Conservation (phyloP, 2,329 filamentous ascomycete species). For the Phialocephala subalpina region DNA sequence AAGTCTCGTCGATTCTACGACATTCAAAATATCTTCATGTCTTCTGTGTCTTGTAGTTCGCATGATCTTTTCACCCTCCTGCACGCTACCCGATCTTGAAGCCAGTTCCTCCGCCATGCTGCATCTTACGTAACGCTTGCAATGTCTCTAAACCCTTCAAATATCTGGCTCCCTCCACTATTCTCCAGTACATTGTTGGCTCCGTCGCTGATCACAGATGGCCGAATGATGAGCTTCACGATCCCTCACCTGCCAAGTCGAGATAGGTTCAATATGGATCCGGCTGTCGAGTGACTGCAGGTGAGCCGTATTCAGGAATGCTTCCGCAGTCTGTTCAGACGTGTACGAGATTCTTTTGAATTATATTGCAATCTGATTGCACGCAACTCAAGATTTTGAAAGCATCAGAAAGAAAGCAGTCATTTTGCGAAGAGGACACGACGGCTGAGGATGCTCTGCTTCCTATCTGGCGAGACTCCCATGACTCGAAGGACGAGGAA, state of each 20-base stretch:
- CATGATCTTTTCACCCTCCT: background rate
- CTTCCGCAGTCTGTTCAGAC: no score
- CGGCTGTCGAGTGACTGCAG: background rate
- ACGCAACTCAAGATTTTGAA: background rate
- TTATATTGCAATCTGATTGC: background rate
- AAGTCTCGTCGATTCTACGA: no score
- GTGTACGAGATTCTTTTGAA: no score
- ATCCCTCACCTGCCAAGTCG: background rate
- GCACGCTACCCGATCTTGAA: background rate
- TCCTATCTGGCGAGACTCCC: background rate
- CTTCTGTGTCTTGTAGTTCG: no score
- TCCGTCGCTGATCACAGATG: background rate
- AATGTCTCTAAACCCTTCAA: conserved; percentile 1
- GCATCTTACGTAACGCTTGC: no score
- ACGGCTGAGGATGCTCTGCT: background rate
- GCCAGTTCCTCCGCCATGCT: background rate
- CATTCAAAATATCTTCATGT: no score
- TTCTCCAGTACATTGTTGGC: background rate
- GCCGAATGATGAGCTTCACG: background rate
- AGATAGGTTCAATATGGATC: background rate
- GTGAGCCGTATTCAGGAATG: background rate
- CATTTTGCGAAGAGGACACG: background rate
- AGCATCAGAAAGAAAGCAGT: background rate
- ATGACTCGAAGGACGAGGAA: background rate
- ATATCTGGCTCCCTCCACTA: background rate